These are phyloP conservation scores for Solanum medicagineum DNA, from an alignment of 257 asterid species.

Conservation along the genomic window DNA sequence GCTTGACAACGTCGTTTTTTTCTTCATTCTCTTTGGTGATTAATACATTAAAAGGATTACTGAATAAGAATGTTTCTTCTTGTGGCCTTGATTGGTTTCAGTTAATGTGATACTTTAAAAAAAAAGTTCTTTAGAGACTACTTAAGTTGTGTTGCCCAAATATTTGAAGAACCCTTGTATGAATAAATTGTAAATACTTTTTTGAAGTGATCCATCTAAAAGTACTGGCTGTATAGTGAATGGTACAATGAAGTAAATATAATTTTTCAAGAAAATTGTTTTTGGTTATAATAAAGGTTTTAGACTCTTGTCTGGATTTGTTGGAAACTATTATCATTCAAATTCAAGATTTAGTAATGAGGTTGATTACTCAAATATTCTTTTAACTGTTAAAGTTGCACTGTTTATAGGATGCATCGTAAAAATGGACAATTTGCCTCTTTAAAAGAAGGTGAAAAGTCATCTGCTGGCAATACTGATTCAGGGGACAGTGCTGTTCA, in stretches of 20 bases:
- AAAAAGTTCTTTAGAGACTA: neutral
- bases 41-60: neutral
- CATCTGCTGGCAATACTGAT: slow-evolving; percentile 13
- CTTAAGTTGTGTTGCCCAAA: neutral
- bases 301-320: neutral
- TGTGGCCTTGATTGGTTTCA: neutral
- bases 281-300: neutral
- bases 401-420: slow-evolving; percentile 31
- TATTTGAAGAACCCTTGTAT: neutral
- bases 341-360: neutral
- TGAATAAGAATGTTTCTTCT: neutral
- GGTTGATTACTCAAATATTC: neutral
- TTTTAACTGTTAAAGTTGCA: neutral
- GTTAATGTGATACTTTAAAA: neutral
- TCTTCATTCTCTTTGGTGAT: neutral
- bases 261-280: neutral
- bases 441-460: slow-evolving; percentile 12
- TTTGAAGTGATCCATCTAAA: neutral
- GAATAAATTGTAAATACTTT: neutral
- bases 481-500: slow-evolving; percentile 15
- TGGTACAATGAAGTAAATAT: neutral
- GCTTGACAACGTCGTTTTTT: neutral
- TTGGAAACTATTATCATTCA: neutral
- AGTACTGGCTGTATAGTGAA: neutral
- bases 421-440: slow-evolving; percentile 47